These are phyloP conservation scores for Pistacia atlantica DNA, from an alignment of 345 rosid genomes.

Conservation along the genomic window DNA sequence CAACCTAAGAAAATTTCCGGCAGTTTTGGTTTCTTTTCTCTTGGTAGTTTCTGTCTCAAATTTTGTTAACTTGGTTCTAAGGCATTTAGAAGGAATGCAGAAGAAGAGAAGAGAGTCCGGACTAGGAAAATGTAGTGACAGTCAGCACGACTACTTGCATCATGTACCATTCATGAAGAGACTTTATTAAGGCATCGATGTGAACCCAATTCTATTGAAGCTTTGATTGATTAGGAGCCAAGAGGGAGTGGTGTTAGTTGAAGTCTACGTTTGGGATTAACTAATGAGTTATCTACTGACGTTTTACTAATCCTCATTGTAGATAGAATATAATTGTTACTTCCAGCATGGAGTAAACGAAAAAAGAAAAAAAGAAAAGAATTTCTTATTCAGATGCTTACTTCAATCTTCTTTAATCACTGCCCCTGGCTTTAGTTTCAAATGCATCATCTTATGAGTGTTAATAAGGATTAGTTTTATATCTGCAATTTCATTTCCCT, in stretches of 20 bases:
- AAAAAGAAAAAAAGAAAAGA: not conserved
- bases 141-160: not conserved
- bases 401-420: too few species aligned
- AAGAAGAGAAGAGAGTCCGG: not conserved
- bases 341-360: not conserved
- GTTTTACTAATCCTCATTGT: not conserved
- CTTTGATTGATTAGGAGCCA: not conserved
- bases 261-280: too few species aligned
- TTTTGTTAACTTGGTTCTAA: not conserved
- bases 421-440: too few species aligned
- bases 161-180: not conserved
- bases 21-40: not conserved
- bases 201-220: not conserved
- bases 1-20: slow-evolving; percentile 3
- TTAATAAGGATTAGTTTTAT: too few species aligned
- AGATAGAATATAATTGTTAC: not conserved
- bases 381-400: too few species aligned
- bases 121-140: not conserved
- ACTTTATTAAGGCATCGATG: not conserved
- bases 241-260: not conserved
- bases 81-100: not conserved
- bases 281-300: too few species aligned
- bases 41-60: not conserved
- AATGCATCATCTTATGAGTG: too few species aligned
- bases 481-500: too few species aligned